Base-by-base conservation (phyloP, 495 filamentous ascomycete genomes). In the Annulohypoxylon moriforme region DNA sequence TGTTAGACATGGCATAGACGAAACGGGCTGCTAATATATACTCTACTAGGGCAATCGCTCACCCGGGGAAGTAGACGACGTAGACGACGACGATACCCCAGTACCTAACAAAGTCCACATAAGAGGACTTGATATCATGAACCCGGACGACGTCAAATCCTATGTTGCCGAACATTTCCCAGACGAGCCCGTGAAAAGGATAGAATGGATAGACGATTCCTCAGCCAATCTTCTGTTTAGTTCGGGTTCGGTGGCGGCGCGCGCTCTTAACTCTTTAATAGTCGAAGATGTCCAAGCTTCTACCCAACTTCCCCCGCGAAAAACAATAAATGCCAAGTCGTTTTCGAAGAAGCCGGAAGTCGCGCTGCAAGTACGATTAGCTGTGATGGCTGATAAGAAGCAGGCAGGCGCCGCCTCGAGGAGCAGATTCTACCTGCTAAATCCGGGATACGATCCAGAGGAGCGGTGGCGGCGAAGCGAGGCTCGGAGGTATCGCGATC, bases 181-280 rank as follows among this genome's bases (percentile, higher is more conserved):
- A 13, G 69, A 78, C 3, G 81, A 86, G 13, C 70, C 76, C 5
- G 86, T 91, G 29, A 76, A 82, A 22, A 86, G 87, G 18, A 81
- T 98, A 71, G 93, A 98, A 80, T 99, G 96, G 96, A 94, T 99
- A 68, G 92, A 99, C 73, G 96, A 99, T 77, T 91, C 88, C 16
- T 96, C 94, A 0, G 93, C 93, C 66, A 98, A 97, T 71, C 77
- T 97, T 33, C 76, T 95, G 46, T 99, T 94, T 83, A 86, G 84
- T 24, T 80, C 91, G 18, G 88, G 90, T n/a, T 61, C 63, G 10
- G 75, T 85, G n/a, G 95, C 94, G 0, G 72, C 85, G 1, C 83
- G 88, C 55, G 95, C 94, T 13, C 85, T 99, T n/a, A 75, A 81
- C 44, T 86, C 89, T 4, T 85, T 98, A 50, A 78, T 85, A 9